phyloP scores from a whole-genome alignment of 495 filamentous ascomycete species.

The Immersiella caudata region DNA sequence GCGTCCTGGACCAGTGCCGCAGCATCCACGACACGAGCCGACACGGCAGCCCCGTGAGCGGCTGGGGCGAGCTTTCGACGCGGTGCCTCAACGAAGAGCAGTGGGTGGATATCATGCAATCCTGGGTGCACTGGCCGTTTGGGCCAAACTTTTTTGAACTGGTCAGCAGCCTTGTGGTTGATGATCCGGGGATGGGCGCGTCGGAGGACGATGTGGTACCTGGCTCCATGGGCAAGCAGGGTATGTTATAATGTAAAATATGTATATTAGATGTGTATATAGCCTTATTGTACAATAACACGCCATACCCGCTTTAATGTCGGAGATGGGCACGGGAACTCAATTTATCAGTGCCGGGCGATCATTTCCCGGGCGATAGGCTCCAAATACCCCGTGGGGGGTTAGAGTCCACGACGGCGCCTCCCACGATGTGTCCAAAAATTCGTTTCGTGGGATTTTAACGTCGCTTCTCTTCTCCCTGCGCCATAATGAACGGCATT shows the following conservation, averaged over 20 bases:
- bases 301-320: no score
- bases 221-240: not conserved
- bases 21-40: constrained; percentile 42
- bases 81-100: constrained; percentile 50
- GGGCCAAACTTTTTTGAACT: constrained; percentile 48
- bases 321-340: no score
- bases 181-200: not conserved
- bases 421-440: no score
- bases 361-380: no score
- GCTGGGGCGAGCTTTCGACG: constrained; percentile 37
- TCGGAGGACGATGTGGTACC: not conserved
- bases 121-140: constrained; percentile 65
- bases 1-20: constrained; percentile 43
- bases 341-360: no score
- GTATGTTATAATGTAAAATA: not conserved
- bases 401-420: no score
- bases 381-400: no score
- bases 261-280: not conserved
- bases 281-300: not conserved
- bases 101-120: constrained; percentile 52
- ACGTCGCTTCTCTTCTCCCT: no score
- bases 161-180: constrained; percentile 38
- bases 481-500: no score
- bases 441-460: no score
- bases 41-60: constrained; percentile 42